Evolutionary conservation across 768 basidiomycete genomes (phyloP), one percentile per base, ranked within the genome.

Genomic region (Saitozyma sp.): DNA sequence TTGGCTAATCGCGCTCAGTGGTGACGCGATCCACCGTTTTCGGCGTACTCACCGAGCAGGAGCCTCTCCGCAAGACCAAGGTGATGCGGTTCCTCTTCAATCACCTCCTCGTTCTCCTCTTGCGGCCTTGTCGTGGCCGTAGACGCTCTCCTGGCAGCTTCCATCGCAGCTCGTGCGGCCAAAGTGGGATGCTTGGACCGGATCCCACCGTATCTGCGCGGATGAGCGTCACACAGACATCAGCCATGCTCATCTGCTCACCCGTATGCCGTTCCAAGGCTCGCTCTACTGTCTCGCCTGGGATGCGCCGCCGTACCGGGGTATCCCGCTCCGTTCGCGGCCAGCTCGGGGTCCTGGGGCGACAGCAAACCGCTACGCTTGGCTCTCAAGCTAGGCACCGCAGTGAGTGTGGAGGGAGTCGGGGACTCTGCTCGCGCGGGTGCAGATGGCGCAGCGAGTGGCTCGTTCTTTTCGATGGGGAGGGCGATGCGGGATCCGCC

Each of bases 21-120:
- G 39, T 54, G 40, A 29, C 5, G 29, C 29, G 2, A 29, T 45
- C 16, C 16, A 19, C 17, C 13, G 40, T 10, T 54, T 14, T 57
- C 8, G n/a, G 19, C 38, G 37, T 51, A 67, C 79, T 60, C 54
- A 81, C 79, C 80, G 82, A 94, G 87, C 50, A 95, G 81, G 20
- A 95, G 75, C 62, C 91, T 84, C 76, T 95, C 91, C 0, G 94
- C 89, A 67, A 97, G 92, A 70, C 90, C 92, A 55, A 92, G 83
- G 67, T 62, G 64, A 50, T 66, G 66, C 41, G 65, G 59, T 13
- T 89, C 67, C 14, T 73, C 71, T 38, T 57, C 64, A 0, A 61
- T 63, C 42, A 74, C 71, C 8, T 72, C 77, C 19, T 70, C 70
- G 3, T 66, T 70, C 4, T 62, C 74, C 13, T 63, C 74, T 8